Evolutionary conservation across 768 basidiomycete species (phyloP), one percentile per base, ranked within the genome.

Genomic region (Boletus eberwhitei): DNA sequence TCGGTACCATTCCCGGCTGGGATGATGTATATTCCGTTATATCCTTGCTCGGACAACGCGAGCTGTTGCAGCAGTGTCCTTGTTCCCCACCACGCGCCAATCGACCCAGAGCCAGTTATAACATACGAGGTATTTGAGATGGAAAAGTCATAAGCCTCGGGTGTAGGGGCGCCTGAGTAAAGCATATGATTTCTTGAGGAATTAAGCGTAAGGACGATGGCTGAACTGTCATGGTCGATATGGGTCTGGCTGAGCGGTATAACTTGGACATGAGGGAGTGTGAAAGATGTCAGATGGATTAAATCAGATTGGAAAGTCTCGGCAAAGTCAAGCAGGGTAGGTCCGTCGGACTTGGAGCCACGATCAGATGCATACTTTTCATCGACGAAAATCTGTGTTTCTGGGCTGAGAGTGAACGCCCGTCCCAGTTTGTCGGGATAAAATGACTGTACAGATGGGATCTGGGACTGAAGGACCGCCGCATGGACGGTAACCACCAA

Each of bases 81-180:
- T 8, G 74, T 75, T 59, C 76, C 77, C 75, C 76, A 76, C 76
- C 76, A 78, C 1, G 62, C 69, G 5, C 76, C 77, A 19, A 74
- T 66, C 5, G 70, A 24, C 22, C 63, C 70, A 4, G 70, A 65
- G 2, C 71, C 74, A 38, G 63, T 66, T 59, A 77, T 73, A 1
- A 65, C 57, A 46, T 70, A 71, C 1, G 67, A 56, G 14, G 64
- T 51, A 19, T 54, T 52, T 5, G 69, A 63, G 37, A 78, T 61
- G 8, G 57, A 38, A 40, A 77, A 71, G 40, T 74, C 68, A 48
- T 77, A 77, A 2, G 72, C 76, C 53, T 78, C 76, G 2, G 57
- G 67, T 1, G 76, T 75, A 3, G 69, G 32, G 17, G 52, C 24
- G 8, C 75, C 77, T 37, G 72, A 77, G 63, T 71, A 75, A 24